Base-by-base conservation (phyloP, 202 grass and related monocot species). In the Setaria viridis region DNA sequence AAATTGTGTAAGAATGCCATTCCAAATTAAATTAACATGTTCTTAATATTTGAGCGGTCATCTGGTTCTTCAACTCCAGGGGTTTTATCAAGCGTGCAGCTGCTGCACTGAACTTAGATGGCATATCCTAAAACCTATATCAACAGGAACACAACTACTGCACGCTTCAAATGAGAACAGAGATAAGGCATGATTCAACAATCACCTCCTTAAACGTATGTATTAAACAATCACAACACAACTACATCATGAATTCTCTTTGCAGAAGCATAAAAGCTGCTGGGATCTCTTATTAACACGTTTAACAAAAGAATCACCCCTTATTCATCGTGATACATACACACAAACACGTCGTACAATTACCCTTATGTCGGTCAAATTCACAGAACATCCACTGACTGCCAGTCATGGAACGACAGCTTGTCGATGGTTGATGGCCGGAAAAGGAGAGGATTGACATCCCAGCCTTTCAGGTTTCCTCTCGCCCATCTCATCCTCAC, bases 401-500 rank as follows among this genome's bases (percentile, higher is more conserved):
- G 87, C 91, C 91, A 95, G 62, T 95, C 90, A 37, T 94, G 91
- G 79, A 99, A 92, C 1, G 79, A 91, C 20, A 99, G 47, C 57
- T 91, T 84, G 47, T 92, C 82, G 0, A 94, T 55, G 12, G 96
- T 94, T 0, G 88, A 90, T 14, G 93, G 93, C 20, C 49, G 71
- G 71, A 95, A 94, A 41, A 80, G 80, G 19, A 99, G 46, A 11
- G 96, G 91, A 41, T 92, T 90, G 72, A 89, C 88, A 16, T 84
- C 83, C 85, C 91, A 91, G 0, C 82, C 92, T 83, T 83, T 81
- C 42, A 89, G 77, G 71, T 50, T 88, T 32, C 57, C 82, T 48
- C 77, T 88, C 4, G 6, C 68, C 96, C 93, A 99, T 69, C 84
- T 94, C 93, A 95, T 95, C 43, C 72, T 92, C 79, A 98, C 93